Conservation (phyloP, 768 basidiomycete genomes). For the Tricholoma bakamatsutake region DNA sequence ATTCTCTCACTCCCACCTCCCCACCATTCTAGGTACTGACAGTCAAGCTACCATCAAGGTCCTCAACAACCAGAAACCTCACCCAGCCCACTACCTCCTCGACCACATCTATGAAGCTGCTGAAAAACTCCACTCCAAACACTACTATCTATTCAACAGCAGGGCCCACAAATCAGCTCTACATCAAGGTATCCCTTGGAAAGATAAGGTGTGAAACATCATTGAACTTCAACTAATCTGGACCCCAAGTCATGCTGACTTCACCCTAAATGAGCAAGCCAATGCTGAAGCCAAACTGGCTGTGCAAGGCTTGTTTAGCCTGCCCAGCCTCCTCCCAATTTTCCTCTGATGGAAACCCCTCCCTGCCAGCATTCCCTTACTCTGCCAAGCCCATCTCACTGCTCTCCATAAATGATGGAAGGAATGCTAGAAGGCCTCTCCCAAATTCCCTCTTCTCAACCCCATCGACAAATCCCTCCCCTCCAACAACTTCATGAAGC, state of each 20-base stretch:
- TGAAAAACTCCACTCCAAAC: conserved; percentile 1
- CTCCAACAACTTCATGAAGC: conserved; percentile 4
- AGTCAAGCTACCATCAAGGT: conserved; percentile 8
- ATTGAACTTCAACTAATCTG: conserved; percentile 5
- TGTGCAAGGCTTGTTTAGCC: neutral
- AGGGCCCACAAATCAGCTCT: neutral
- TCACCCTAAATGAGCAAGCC: conserved; percentile 6
- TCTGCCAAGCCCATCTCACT: conserved; percentile 2
- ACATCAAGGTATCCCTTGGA: neutral
- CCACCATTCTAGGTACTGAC: conserved; percentile 4
- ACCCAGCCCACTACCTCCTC: conserved; percentile 2
- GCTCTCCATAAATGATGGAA: conserved; percentile 1
- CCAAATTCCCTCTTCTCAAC: neutral
- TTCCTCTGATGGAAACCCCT: conserved; percentile 3
- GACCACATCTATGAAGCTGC: neutral
- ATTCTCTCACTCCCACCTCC: neutral
- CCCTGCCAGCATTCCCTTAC: conserved; percentile 12
- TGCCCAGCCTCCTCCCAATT: neutral
- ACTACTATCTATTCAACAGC: neutral
- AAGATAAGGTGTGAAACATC: neutral
- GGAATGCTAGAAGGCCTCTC: conserved; percentile 7
- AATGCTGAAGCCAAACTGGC: conserved; percentile 5
- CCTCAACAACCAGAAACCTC: neutral
- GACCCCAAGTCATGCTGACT: conserved; percentile 6
- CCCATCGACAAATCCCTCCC: conserved; percentile 8